Base-by-base conservation (phyloP, 495 filamentous ascomycete genomes). In the Penicillium chermesinum region DNA sequence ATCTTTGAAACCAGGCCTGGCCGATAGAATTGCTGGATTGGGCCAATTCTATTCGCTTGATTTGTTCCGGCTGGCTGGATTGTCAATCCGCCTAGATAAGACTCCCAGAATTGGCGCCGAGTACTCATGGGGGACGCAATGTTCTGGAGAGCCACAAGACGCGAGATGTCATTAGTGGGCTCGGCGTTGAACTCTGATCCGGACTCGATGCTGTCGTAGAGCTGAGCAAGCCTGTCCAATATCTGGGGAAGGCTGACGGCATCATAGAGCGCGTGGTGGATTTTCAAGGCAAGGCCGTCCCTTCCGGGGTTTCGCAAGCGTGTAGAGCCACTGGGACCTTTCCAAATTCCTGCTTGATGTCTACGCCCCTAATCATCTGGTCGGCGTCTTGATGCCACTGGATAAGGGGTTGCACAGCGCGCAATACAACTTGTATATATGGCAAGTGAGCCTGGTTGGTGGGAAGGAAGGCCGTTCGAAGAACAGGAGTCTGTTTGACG, bases 251-350 rank as follows among this genome's bases (percentile, higher is more conserved):
- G 55, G 43, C 59, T 61, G 20, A 68, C 48, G 14, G 60, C 66
- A 40, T 70, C 66, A 35, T 70, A 70, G 17, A 70, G 55, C 14
- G 64, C 66, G 43, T 70, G 66, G 42, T 70, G 66, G 14, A 70
- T 62, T n/a, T 63, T 63, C 37, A 69, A 46, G 36, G 45, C 48
- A 27, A 70, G 46, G 50, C 52, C 27, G 54, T 58, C 1, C 58
- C 58, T 7, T 50, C 16, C 14, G 34, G 18, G 2, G 52, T 64
- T 22, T 58, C 54, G 17, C 48, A 56, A 15, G 61, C 66, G 52
- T 58, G 63, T 22, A 70, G 38, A 27, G 53, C 44, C 32, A 56
- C 60, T 3, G 62, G 62, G 7, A 55, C 47, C 19, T 50, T 41
- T 20, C 57, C 53, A 34, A 58, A 53, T 21, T 43, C 41, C 42